phyloP scores from a whole-genome alignment of 148 eudicot genomes.

The Heliamphora exappendiculata region DNA sequence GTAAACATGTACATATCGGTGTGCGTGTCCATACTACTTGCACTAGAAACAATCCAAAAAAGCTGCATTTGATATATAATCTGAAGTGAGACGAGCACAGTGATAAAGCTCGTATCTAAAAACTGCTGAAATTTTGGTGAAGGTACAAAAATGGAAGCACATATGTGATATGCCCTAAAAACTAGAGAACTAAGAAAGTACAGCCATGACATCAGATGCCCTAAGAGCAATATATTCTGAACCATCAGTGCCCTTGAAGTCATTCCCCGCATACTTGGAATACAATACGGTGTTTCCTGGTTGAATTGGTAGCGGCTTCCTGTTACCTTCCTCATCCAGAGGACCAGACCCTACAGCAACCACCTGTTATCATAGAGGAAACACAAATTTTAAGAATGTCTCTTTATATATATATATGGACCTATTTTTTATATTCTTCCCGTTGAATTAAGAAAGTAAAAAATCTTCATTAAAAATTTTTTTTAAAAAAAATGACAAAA shows the following conservation, averaged over 20 bases:
- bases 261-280: slow-evolving; percentile 79
- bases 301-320: slow-evolving; percentile 50
- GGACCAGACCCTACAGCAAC: slow-evolving; percentile 79
- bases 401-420: too few species aligned
- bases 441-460: too few species aligned
- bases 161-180: background rate
- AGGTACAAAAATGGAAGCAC: background rate
- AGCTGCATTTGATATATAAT: too few species aligned
- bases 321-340: slow-evolving; percentile 64
- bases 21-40: too few species aligned
- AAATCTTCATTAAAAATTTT: too few species aligned
- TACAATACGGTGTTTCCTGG: slow-evolving; percentile 73
- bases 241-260: slow-evolving; percentile 79
- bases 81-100: too few species aligned
- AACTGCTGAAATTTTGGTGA: background rate
- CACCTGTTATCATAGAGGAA: slow-evolving; percentile 33
- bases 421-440: too few species aligned
- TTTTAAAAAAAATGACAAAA: too few species aligned
- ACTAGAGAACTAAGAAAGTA: slow-evolving; percentile 47
- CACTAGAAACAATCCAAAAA: too few species aligned
- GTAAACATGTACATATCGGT: too few species aligned
- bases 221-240: slow-evolving; percentile 59
- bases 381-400: too few species aligned
- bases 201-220: slow-evolving; percentile 79
- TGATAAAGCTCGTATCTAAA: too few species aligned